Evolutionary conservation across 2,329 filamentous ascomycete species (phyloP), one percentile per base, ranked within the genome.

Genomic region (Xylariales sp.): DNA sequence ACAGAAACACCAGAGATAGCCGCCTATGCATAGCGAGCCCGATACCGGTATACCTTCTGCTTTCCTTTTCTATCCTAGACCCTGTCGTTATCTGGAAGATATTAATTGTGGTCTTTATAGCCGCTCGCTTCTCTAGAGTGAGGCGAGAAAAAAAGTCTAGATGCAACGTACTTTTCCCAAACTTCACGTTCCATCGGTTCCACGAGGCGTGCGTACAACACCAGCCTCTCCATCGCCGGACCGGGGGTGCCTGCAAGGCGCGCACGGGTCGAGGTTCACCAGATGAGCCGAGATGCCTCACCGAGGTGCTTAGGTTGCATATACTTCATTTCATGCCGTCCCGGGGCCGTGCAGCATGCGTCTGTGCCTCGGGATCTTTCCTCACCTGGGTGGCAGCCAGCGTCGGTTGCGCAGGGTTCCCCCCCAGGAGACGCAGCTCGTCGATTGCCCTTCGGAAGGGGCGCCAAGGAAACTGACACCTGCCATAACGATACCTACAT

Each of bases 291-390:
- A 57, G 30, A 45, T 56, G 48, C 56, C n/a, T 68, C 62, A 64
- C 65, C 58, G 65, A 62, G 49, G 36, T 53, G 43, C 45, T 28
- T 39, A 57, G 62, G 65, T 45, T 43, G 30, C 34, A 54, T 43
- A 45, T 49, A 14, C 54, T 41, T 39, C 46, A 34, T 59, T 43
- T 23, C 64, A 63, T 59, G 64, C 56, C 49, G 64, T 41, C 56
- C 60, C 43, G 65, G 55, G 67, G 62, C 62, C 64, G 30, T 69
- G 67, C 67, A 67, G 59, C 30, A 48, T 54, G 46, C 50, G 59
- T 48, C 52, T 48, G 39, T 58, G 30, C 43, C 45, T 45, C 14
- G 49, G 49, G 36, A 14, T 8, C 23, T 23, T 56, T 65, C 12
- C 28, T 56, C 43, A 52, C 23, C 45, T 30, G 36, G 43, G 2